These are phyloP conservation scores for Simmondsia chinensis DNA, from an alignment of 148 eudicot genomes.

Conservation along the genomic window DNA sequence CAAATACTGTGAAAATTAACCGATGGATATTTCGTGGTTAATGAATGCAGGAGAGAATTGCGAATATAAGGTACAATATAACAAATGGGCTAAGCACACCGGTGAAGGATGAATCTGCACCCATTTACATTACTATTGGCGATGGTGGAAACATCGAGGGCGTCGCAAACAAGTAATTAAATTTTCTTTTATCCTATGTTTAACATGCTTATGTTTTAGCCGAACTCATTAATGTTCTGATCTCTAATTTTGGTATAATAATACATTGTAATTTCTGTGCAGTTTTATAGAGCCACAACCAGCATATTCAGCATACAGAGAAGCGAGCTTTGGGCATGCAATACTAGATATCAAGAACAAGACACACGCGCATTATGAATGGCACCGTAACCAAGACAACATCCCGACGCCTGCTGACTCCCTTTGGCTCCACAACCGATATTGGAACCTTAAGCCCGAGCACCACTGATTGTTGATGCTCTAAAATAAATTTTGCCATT, in stretches of 20 bases:
- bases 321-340: conserved; percentile 61
- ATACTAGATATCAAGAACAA: conserved; percentile 59
- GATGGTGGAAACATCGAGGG: conserved; percentile 92
- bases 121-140: conserved; percentile 73
- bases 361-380: conserved; percentile 56
- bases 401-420: conserved; percentile 41
- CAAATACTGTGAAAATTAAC: background rate
- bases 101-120: conserved; percentile 41
- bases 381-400: conserved; percentile 78
- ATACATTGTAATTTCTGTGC: background rate
- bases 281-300: conserved; percentile 64
- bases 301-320: conserved; percentile 59
- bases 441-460: too few relatives aligned
- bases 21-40: background rate
- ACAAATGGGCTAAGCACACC: conserved; percentile 36
- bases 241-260: background rate
- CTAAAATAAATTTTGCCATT: too few relatives aligned
- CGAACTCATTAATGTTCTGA: too few relatives aligned
- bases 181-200: background rate
- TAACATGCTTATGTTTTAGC: too few relatives aligned
- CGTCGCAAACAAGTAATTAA: conserved; percentile 40
- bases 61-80: conserved; percentile 45
- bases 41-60: conserved; percentile 48
- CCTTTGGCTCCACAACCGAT: conserved; percentile 37
- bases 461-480: too few relatives aligned